These are phyloP conservation scores for Leccinum incarnatum DNA, from an alignment of 768 basidiomycete genomes.

Conservation along the genomic window DNA sequence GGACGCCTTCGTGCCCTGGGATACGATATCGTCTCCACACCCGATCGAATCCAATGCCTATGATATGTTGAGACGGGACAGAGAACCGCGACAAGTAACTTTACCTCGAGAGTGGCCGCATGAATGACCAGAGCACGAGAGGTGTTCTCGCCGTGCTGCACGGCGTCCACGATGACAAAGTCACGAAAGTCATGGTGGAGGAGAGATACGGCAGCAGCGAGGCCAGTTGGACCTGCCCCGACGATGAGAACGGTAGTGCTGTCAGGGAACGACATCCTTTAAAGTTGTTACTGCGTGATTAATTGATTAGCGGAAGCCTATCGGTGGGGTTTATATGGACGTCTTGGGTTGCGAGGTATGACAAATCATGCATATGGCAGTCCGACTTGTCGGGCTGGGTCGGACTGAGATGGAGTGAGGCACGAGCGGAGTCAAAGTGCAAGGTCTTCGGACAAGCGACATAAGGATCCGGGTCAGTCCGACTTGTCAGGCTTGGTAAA, in stretches of 20 bases:
- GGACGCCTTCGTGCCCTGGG: slow-evolving; percentile 35
- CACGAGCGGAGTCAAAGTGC: too few species aligned
- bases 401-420: too few species aligned
- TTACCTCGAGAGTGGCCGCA: slow-evolving; percentile 54
- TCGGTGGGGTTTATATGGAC: not conserved
- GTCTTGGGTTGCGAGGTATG: not conserved
- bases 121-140: slow-evolving; percentile 51
- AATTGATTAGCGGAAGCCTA: not conserved
- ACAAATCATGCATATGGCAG: not conserved
- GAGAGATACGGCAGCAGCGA: not conserved
- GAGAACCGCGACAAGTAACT: not conserved
- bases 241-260: not conserved
- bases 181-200: not conserved
- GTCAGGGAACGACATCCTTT: not conserved
- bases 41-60: slow-evolving; percentile 47
- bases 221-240: not conserved
- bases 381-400: too few species aligned
- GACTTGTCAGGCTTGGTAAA: too few species aligned
- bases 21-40: slow-evolving; percentile 39
- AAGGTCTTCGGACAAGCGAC: too few species aligned
- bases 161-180: not conserved
- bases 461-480: too few species aligned
- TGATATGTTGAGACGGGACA: not conserved
- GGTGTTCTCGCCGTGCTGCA: slow-evolving; percentile 24
- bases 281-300: not conserved